A percentile compares a stretch with the other conserved stretches of the same genome.
Conservation (phyloP, 352 stramenopile genomes). For the Globisporangium viniferum region DNA sequence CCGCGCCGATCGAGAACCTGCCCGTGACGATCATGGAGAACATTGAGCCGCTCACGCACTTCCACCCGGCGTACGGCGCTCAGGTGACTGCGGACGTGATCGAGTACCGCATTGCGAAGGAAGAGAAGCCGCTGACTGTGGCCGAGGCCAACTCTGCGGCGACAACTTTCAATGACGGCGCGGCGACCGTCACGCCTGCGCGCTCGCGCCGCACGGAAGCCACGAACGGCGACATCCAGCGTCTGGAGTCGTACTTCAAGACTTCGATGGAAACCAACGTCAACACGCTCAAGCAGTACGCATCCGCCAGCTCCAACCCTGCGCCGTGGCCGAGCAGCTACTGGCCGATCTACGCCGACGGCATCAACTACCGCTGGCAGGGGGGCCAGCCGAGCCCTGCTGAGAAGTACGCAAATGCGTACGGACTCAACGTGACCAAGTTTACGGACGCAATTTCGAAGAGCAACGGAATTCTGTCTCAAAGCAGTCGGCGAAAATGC, state of each 20-base stretch:
- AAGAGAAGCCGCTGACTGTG: not conserved
- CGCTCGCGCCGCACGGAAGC: not conserved
- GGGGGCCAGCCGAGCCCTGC: slow-evolving; percentile 32
- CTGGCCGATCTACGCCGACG: slow-evolving; percentile 59
- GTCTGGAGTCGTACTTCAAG: slow-evolving; percentile 7
- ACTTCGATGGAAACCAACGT: slow-evolving; percentile 4
- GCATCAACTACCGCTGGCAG: slow-evolving; percentile 48
- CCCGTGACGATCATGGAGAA: slow-evolving; percentile 9
- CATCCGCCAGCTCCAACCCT: slow-evolving; percentile 18
- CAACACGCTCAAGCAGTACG: slow-evolving; percentile 18
- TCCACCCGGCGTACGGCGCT: slow-evolving; percentile 7
- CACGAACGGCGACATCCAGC: slow-evolving; percentile 7
- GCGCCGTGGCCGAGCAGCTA: slow-evolving; percentile 51
- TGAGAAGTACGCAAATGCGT: slow-evolving; percentile 43
- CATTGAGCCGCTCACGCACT: slow-evolving; percentile 4
- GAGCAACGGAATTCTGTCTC: slow-evolving; percentile 34
- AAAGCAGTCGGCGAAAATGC: slow-evolving; percentile 22
- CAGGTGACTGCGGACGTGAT: not conserved
- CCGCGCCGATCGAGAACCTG: not conserved
- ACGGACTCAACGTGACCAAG: slow-evolving; percentile 25
- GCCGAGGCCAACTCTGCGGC: not conserved
- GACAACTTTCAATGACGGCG: not conserved
- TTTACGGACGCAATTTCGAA: slow-evolving; percentile 40
- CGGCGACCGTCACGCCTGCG: not conserved
- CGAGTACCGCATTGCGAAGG: slow-evolving; percentile 8